phyloP scores from a whole-genome alignment of 1,284 basidiomycete species.

The Cryptococcus jaspeensis region DNA sequence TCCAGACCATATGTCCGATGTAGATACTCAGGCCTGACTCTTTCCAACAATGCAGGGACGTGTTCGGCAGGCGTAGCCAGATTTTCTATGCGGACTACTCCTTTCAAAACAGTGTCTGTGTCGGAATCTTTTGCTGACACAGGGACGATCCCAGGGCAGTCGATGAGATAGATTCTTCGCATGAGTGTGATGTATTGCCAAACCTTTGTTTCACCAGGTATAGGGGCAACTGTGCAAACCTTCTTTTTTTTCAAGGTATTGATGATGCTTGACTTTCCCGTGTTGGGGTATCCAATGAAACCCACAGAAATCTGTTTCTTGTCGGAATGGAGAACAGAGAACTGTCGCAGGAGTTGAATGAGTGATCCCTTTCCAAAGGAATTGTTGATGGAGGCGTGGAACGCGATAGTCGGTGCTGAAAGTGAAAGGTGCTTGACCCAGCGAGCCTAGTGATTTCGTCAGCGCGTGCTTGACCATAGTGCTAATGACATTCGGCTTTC shows the following conservation, averaged over 20 bases:
- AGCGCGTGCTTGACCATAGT: conserved; percentile 2
- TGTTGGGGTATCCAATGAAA: conserved; percentile 97
- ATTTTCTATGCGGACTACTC: conserved; percentile 94
- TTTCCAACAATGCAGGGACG: conserved; percentile 79
- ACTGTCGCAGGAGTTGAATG: conserved; percentile 94
- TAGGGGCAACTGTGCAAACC: conserved; percentile 94
- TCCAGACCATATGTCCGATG: conserved; percentile 82
- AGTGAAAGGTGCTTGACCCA: conserved; percentile 96
- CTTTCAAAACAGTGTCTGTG: conserved; percentile 92
- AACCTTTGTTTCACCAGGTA: conserved; percentile 98
- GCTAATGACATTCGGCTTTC: no score
- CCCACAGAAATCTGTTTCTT: conserved; percentile 99
- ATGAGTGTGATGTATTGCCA: conserved; percentile 99
- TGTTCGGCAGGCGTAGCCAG: conserved; percentile 91
- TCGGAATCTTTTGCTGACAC: conserved; percentile 86
- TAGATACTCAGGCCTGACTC: conserved; percentile 91
- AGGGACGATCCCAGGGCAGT: conserved; percentile 98
- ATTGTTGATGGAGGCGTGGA: conserved; percentile 98
- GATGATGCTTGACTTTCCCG: conserved; percentile 96
- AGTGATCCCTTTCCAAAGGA: conserved; percentile 98
- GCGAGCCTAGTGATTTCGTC: conserved; percentile 66
- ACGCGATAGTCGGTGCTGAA: conserved; percentile 91
- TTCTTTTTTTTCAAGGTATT: conserved; percentile 99
- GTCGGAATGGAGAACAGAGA: conserved; percentile 94
- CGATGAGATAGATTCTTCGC: conserved; percentile 95